phyloP scores from a whole-genome alignment of 495 filamentous ascomycete genomes.

The Clavariopsis aquatica region DNA sequence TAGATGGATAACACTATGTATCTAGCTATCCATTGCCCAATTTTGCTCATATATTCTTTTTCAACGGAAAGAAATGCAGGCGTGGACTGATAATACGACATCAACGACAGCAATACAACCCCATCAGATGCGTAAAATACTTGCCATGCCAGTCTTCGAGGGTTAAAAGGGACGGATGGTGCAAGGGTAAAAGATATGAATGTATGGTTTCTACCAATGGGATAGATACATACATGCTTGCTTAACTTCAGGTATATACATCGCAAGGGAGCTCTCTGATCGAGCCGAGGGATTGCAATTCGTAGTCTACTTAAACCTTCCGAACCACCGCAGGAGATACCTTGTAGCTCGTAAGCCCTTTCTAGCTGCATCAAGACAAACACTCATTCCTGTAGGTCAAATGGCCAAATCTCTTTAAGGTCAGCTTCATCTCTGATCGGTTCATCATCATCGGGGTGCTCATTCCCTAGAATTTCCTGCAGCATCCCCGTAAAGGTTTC shows the following conservation, averaged over 20 bases:
- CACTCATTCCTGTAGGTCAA: slow-evolving; percentile 34
- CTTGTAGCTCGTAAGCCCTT: slow-evolving; percentile 5
- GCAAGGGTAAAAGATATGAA: slow-evolving; percentile 11
- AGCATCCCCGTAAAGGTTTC: slow-evolving; percentile 36
- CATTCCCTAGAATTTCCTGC: slow-evolving; percentile 41
- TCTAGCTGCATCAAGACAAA: not conserved
- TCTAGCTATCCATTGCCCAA: not conserved
- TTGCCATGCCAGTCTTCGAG: not conserved
- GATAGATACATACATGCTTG: slow-evolving; percentile 4
- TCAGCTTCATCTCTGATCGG: slow-evolving; percentile 43
- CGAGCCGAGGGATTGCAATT: slow-evolving; percentile 7
- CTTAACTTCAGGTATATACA: slow-evolving; percentile 8
- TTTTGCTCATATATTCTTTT: not conserved
- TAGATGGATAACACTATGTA: not conserved
- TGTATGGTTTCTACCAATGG: slow-evolving; percentile 8
- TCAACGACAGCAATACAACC: slow-evolving; percentile 4
- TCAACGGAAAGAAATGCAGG: slow-evolving; percentile 6
- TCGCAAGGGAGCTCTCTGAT: slow-evolving; percentile 9
- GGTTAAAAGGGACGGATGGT: not conserved
- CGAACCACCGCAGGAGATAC: slow-evolving; percentile 6
- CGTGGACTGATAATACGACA: slow-evolving; percentile 1
- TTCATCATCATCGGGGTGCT: slow-evolving; percentile 41
- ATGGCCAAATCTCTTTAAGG: slow-evolving; percentile 48
- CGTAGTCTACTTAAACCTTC: not conserved
- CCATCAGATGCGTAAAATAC: not conserved